Base-by-base conservation (phyloP, 2,329 filamentous ascomycete species). In the Pestalotiopsis sp. region DNA sequence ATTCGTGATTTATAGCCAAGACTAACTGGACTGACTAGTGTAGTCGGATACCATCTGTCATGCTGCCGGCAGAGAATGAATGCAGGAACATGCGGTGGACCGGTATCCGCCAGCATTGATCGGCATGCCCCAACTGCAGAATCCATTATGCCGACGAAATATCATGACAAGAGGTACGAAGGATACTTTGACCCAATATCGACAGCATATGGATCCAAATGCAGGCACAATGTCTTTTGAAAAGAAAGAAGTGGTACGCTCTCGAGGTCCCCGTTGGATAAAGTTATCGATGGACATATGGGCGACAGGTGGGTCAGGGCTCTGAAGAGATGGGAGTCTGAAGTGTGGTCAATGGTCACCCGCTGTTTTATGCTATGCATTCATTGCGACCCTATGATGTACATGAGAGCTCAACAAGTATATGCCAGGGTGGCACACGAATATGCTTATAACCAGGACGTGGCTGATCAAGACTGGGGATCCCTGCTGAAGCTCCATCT, bases 401-500 rank as follows among this genome's bases (percentile, higher is more conserved):
- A n/a, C 45, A 52, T 52, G 1, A n/a, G 17, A n/a, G 45, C 17
- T 23, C 6, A 9, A 7, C 7, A 36, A 36, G 31, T 36, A 36
- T 36, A 36, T 2, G 31, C 7, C 31, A 36, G 6, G 31, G 31
- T 36, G 31, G 59, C 17, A 14, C 25, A 20, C 59, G 9, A 17
- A 20, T 20, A 62, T 62, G 27, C 59, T 36, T 62, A 41, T 62
- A 62, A 39, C 58, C 14, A 20, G 59, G 13, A 39, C 36, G 27
- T 9, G 31, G 14, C n/a, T n/a, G 14, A 36, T 38, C 4, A 13
- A n/a, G 27, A 7, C 23, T 13, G 23, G 27, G 23, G 23, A n/a
- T n/a, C 59, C 59, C 36, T 62, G 59, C 27, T 38, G 25, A 62
- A 17, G 59, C 59, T 62, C 59, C 59, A 62, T 62, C 59, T 38